Conservation (phyloP, 169 alveolate species). For the Plasmodium fragile region DNA sequence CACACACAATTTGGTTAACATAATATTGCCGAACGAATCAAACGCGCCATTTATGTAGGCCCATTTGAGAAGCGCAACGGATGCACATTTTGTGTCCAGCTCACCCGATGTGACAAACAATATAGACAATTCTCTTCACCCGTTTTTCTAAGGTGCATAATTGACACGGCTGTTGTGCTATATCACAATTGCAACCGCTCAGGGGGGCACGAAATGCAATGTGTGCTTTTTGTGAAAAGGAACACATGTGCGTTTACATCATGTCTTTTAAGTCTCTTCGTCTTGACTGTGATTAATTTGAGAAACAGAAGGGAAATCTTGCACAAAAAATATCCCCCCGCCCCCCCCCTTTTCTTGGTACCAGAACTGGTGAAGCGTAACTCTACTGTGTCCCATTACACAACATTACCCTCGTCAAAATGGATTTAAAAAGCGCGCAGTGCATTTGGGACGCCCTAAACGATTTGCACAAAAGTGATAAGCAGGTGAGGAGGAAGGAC, state of each 20-base stretch:
- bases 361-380: neutral
- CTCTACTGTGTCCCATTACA: neutral
- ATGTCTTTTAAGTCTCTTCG: neutral
- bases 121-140: neutral
- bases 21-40: neutral
- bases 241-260: neutral
- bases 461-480: conserved; percentile 53
- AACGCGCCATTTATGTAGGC: neutral
- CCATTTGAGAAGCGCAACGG: neutral
- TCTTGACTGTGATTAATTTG: neutral
- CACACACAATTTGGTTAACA: neutral
- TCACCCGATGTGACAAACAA: neutral
- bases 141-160: neutral
- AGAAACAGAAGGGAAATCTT: neutral
- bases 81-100: neutral
- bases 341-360: neutral
- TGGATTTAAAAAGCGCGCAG: conserved; percentile 68
- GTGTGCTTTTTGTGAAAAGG: neutral
- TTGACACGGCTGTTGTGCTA: neutral
- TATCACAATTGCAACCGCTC: neutral
- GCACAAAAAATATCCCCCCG: neutral
- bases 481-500: conserved; percentile 12
- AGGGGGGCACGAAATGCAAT: neutral
- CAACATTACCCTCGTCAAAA: neutral
- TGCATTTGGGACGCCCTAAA: conserved; percentile 56